Evolutionary conservation across 2,329 filamentous ascomycete genomes (phyloP).

Genomic region (Aspergillus hiratsukae): DNA sequence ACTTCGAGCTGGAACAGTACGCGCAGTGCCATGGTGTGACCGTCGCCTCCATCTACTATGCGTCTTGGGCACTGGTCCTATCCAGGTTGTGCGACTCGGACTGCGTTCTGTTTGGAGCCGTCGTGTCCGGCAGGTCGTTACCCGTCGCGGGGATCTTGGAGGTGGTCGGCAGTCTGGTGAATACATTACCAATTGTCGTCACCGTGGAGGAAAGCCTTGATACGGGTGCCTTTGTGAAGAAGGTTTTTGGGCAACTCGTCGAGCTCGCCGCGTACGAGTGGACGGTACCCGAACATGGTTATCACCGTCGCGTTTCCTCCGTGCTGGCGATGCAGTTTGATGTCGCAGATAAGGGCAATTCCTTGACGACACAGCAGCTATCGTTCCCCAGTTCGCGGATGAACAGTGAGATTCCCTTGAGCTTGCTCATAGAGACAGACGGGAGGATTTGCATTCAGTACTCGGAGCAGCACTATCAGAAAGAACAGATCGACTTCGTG

Average conservation of each 20-base stretch:
- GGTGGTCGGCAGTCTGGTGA: neutral
- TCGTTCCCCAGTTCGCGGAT: neutral
- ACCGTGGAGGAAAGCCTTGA: neutral
- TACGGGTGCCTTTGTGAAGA: neutral
- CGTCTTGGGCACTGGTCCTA: neutral
- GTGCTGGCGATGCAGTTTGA: slow-evolving; percentile 2
- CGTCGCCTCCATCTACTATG: neutral
- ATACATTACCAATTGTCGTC: neutral
- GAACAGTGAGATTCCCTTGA: neutral
- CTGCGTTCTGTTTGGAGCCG: neutral
- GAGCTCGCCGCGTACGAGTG: neutral
- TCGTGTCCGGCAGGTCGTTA: neutral
- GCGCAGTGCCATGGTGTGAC: neutral
- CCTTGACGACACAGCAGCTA: neutral
- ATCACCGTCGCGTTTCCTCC: slow-evolving; percentile 1
- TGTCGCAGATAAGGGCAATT: neutral
- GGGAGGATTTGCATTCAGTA: neutral
- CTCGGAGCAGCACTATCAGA: neutral
- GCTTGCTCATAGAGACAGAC: neutral
- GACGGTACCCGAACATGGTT: slow-evolving; percentile 5
- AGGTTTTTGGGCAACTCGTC: neutral
- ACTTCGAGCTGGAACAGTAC: neutral
- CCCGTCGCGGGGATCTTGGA: neutral
- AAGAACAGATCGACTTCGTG: slow-evolving; percentile 1
- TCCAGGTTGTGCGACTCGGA: neutral